Conservation (phyloP, 2,329 filamentous ascomycete species). For the Beauveria sp. region DNA sequence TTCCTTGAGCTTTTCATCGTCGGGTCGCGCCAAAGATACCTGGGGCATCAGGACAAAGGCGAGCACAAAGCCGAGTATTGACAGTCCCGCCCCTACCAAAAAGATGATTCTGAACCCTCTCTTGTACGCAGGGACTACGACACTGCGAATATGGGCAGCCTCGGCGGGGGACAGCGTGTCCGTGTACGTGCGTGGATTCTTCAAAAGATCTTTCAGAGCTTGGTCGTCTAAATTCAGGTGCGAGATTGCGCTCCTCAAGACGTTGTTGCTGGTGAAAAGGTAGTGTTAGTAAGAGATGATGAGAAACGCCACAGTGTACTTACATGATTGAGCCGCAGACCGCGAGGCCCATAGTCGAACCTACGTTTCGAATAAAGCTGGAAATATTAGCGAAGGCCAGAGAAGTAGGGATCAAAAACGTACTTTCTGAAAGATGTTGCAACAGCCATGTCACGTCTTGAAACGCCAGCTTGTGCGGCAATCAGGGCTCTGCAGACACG, state of each 20-base stretch:
- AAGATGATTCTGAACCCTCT: constrained; percentile 31
- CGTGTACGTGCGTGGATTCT: constrained; percentile 27
- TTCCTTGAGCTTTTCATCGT: constrained; percentile 30
- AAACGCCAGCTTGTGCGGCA: constrained; percentile 49
- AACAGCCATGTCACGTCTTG: constrained; percentile 37
- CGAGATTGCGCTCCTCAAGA: constrained; percentile 24
- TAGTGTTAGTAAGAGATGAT: background rate
- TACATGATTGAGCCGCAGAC: constrained; percentile 32
- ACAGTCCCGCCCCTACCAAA: constrained; percentile 27
- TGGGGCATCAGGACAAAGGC: constrained; percentile 34
- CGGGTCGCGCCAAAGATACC: constrained; percentile 28
- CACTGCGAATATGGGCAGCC: constrained; percentile 21
- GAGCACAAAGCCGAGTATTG: constrained; percentile 28
- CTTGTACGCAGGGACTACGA: constrained; percentile 29
- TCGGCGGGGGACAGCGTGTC: constrained; percentile 21
- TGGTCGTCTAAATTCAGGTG: constrained; percentile 18
- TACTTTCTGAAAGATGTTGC: constrained; percentile 37
- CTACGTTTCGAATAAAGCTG: constrained; percentile 33
- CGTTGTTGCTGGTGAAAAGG: constrained; percentile 27
- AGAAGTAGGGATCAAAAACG: constrained; percentile 7
- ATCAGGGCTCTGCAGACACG: constrained; percentile 30
- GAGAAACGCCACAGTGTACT: background rate
- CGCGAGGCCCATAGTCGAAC: constrained; percentile 31
- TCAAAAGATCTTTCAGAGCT: constrained; percentile 21
- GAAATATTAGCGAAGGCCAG: background rate